These are phyloP conservation scores for Penstemon newberryi DNA, from an alignment of 257 asterid species.

Conservation along the genomic window DNA sequence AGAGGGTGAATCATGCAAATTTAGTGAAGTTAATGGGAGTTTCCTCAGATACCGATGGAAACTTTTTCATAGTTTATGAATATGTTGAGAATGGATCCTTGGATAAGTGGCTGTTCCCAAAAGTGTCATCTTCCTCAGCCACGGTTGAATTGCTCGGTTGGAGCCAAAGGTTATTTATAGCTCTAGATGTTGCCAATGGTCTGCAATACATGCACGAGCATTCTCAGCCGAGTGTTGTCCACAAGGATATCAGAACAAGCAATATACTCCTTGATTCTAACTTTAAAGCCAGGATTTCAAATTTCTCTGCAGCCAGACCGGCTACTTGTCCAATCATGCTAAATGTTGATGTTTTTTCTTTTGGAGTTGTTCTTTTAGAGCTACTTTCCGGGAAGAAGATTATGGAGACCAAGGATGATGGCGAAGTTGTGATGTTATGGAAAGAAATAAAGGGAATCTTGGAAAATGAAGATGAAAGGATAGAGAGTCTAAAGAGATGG, in stretches of 20 bases:
- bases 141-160: slow-evolving; percentile 38
- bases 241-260: slow-evolving; percentile 55
- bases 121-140: slow-evolving; percentile 32
- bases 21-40: slow-evolving; percentile 67
- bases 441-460: slow-evolving; percentile 58
- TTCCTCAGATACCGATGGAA: slow-evolving; percentile 54
- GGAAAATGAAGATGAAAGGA: slow-evolving; percentile 49
- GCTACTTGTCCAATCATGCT: slow-evolving; percentile 47
- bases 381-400: slow-evolving; percentile 64
- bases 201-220: slow-evolving; percentile 84
- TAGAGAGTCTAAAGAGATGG: slow-evolving; percentile 64
- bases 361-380: slow-evolving; percentile 70
- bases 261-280: slow-evolving; percentile 70
- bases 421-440: slow-evolving; percentile 54
- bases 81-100: slow-evolving; percentile 68
- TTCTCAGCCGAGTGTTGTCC: slow-evolving; percentile 67
- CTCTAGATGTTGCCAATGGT: slow-evolving; percentile 81
- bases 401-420: slow-evolving; percentile 51
- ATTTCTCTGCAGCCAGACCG: slow-evolving; percentile 57
- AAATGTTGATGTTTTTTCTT: slow-evolving; percentile 67
- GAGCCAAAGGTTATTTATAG: slow-evolving; percentile 59
- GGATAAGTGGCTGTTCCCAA: slow-evolving; percentile 54
- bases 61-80: slow-evolving; percentile 57
- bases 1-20: slow-evolving; percentile 68
- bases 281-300: slow-evolving; percentile 63